Evolutionary conservation across 768 basidiomycete species (phyloP).

Genomic region (Sporobolomyces pararoseus): DNA sequence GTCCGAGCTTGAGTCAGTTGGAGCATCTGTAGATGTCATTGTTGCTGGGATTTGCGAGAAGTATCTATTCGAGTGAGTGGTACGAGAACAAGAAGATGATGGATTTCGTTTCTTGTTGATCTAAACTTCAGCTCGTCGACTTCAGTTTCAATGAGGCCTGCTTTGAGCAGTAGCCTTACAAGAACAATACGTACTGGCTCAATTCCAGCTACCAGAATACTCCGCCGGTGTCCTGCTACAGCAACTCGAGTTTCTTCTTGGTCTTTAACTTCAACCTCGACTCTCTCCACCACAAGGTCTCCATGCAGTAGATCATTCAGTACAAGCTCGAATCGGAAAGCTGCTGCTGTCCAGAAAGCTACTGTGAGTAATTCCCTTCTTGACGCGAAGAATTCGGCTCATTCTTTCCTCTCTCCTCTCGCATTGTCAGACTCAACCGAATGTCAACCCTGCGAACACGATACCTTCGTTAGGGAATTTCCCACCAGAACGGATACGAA

Average conservation of each 20-base stretch:
- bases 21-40: background rate
- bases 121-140: background rate
- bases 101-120: background rate
- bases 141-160: constrained; percentile 2
- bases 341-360: background rate
- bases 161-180: background rate
- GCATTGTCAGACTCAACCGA: background rate
- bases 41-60: background rate
- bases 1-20: background rate
- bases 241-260: background rate
- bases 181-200: background rate
- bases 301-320: background rate
- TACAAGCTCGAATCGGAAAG: background rate
- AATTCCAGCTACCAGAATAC: background rate
- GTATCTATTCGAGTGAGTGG: background rate
- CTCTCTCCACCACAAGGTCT: background rate
- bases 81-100: background rate
- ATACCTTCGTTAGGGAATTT: constrained; percentile 47
- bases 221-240: background rate
- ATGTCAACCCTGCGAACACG: background rate
- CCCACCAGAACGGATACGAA: constrained; percentile 50
- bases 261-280: background rate
- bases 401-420: background rate
- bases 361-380: background rate
- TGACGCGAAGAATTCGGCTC: background rate